A percentile compares a stretch with the other conserved stretches of the same genome.
Conservation (phyloP, 306 rosid genomes). For the Senna siamea region DNA sequence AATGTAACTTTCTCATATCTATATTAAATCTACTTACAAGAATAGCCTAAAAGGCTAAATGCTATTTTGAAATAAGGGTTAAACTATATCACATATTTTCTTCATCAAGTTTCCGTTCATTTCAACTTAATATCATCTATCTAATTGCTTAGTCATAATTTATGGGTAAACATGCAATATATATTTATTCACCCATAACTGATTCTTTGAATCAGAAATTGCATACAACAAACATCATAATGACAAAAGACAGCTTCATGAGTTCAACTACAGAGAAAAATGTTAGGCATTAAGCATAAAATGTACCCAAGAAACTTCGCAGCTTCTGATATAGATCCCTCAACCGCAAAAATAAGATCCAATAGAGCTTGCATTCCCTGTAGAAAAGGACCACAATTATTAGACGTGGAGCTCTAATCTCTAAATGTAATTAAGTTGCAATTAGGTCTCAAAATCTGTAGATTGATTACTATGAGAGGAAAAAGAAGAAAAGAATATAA, state of each 20-base stretch:
- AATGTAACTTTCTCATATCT: too few species aligned
- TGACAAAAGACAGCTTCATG: constrained; percentile 15
- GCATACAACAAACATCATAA: constrained; percentile 2
- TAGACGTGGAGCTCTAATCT: background rate
- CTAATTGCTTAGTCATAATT: background rate
- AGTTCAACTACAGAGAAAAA: background rate
- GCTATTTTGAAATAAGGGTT: constrained; percentile 18
- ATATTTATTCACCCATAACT: constrained; percentile 3
- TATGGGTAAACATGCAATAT: background rate
- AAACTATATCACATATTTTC: constrained; percentile 19
- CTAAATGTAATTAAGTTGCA: constrained; percentile 22
- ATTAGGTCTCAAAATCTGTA: constrained; percentile 6
- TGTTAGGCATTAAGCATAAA: constrained; percentile 21
- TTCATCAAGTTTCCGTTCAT: constrained; percentile 31
- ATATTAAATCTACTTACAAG: constrained; percentile 11
- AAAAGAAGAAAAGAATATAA: constrained; percentile 10
- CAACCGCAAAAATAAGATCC: constrained; percentile 80
- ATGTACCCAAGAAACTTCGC: constrained; percentile 85
- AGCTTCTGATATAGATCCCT: constrained; percentile 81
- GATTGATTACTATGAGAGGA: constrained; percentile 11
- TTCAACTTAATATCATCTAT: constrained; percentile 9
- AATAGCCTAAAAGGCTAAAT: constrained; percentile 4
- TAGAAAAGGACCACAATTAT: constrained; percentile 26
- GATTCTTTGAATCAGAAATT: constrained; percentile 9
- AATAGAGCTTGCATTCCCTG: constrained; percentile 97